Base-by-base conservation (phyloP, 2,329 filamentous ascomycete species). In the Hymenoscyphus linearis region DNA sequence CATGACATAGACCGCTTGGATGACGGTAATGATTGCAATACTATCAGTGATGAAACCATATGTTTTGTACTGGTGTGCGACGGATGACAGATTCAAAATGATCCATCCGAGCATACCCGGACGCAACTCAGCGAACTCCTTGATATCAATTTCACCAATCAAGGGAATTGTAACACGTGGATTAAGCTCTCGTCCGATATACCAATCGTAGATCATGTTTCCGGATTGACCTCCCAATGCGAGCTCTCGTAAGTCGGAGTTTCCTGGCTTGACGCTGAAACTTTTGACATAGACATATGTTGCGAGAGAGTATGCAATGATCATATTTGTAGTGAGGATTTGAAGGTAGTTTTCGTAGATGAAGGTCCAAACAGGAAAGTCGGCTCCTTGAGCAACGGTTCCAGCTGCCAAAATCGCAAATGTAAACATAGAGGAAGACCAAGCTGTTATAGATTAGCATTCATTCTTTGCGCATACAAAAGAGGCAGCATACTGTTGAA, bases 111-210 rank as follows among this genome's bases (percentile, higher is more conserved):
- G 82, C 80, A 98, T 83, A 55, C 93, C 93, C 0, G 93, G 93
- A n/a, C 93, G 87, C 70, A 97, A 81, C 76, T 98, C 93, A 75
- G 89, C 89, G 75, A 88, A 97, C 63, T 87, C 82, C 77, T 97
- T 97, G 76, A 98, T 88, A 72, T 98, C 93, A 56, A 97, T 82
- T 68, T 91, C 89, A 62, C 91, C 91, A 65, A 96, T 81, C 55
- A 96, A 74, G 2, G 92, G 92, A 26, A 96, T 77, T 0, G 82
- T 85, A 62, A 96, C 76, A 55, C 93, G 90, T 2, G 93, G 93
- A 76, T 98, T 98, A 63, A 98, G 85, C 75, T 98, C 93, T 31
- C 93, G 90, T 22, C 93, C 93, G 66, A 98, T 97, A 77, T 92
- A 98, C 86, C 91, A 98, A 76, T 98, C 93, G 74, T 98, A 97